Percentiles rank a stretch among this genome's conserved stretches.
Conservation (phyloP, 73 alveolate genomes). For the Blepharisma japonicum region DNA sequence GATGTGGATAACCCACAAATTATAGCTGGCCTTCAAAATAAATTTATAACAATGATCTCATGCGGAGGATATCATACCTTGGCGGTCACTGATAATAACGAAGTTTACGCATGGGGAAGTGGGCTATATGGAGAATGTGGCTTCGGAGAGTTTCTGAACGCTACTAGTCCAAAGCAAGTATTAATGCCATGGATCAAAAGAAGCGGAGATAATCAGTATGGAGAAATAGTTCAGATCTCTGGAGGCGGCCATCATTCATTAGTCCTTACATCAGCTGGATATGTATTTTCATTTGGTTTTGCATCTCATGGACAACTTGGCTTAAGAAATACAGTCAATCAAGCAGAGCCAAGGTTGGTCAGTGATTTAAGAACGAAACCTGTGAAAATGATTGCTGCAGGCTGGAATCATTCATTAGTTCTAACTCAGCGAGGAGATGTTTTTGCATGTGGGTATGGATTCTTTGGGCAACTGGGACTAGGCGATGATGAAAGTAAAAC, state of each 20-base stretch:
- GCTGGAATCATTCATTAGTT: constrained; percentile 95
- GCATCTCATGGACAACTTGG: constrained; percentile 96
- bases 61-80: constrained; percentile 98
- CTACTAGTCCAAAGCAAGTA: constrained; percentile 39
- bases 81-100: constrained; percentile 80
- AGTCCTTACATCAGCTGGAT: constrained; percentile 80
- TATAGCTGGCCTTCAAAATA: constrained; percentile 61
- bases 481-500: constrained; percentile 84
- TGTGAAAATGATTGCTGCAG: constrained; percentile 86
- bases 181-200: constrained; percentile 31
- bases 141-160: constrained; percentile 61
- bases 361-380: constrained; percentile 68
- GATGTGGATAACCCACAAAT: constrained; percentile 76
- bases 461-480: constrained; percentile 83
- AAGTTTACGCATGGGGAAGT: constrained; percentile 90
- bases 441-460: constrained; percentile 91
- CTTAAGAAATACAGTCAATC: constrained; percentile 78
- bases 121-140: constrained; percentile 98
- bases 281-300: constrained; percentile 92
- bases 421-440: constrained; percentile 83
- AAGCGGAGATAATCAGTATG: constrained; percentile 27
- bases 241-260: constrained; percentile 97
- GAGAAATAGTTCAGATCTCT: constrained; percentile 60
- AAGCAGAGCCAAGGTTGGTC: constrained; percentile 79
- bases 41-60: constrained; percentile 62